These are phyloP conservation scores for Pythium pyrilobum DNA, from an alignment of 352 stramenopile species.

Conservation along the genomic window DNA sequence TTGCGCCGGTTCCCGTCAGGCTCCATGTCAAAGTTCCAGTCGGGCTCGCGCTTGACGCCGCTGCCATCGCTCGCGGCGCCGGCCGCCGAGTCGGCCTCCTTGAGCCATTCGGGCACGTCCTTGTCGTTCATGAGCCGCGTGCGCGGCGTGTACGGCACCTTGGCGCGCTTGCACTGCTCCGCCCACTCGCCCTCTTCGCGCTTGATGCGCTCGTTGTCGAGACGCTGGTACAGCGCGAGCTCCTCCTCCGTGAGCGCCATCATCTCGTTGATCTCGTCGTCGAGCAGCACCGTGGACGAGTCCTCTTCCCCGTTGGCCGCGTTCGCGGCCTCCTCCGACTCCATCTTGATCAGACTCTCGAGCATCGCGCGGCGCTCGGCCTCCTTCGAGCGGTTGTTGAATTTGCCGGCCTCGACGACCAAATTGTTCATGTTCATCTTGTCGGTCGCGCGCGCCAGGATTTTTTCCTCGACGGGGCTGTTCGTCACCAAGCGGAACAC, in stretches of 20 bases:
- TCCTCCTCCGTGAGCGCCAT: slow-evolving; percentile 88
- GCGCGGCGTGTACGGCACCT: slow-evolving; percentile 32
- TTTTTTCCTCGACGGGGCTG: slow-evolving; percentile 86
- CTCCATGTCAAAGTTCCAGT: slow-evolving; percentile 60
- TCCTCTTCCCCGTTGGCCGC: slow-evolving; percentile 61
- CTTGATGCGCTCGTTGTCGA: slow-evolving; percentile 58
- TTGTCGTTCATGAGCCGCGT: slow-evolving; percentile 68
- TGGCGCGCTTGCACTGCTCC: slow-evolving; percentile 60
- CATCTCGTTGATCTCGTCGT: slow-evolving; percentile 88
- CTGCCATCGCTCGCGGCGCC: neutral
- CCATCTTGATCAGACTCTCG: slow-evolving; percentile 87
- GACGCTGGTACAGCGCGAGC: slow-evolving; percentile 65
- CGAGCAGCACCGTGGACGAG: slow-evolving; percentile 52
- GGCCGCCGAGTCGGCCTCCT: slow-evolving; percentile 44
- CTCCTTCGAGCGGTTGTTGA: slow-evolving; percentile 86
- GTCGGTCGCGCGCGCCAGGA: slow-evolving; percentile 78
- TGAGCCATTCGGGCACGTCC: slow-evolving; percentile 69
- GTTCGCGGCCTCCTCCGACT: slow-evolving; percentile 76
- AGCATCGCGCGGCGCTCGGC: slow-evolving; percentile 79
- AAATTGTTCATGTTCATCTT: slow-evolving; percentile 93
- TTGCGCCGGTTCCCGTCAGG: slow-evolving; percentile 49
- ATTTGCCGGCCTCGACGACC: slow-evolving; percentile 85
- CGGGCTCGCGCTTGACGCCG: slow-evolving; percentile 38
- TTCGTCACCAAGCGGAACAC: slow-evolving; percentile 86
- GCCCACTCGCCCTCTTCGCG: slow-evolving; percentile 64